phyloP scores from a whole-genome alignment of 2,329 filamentous ascomycete species.

The Penicillium sp. region DNA sequence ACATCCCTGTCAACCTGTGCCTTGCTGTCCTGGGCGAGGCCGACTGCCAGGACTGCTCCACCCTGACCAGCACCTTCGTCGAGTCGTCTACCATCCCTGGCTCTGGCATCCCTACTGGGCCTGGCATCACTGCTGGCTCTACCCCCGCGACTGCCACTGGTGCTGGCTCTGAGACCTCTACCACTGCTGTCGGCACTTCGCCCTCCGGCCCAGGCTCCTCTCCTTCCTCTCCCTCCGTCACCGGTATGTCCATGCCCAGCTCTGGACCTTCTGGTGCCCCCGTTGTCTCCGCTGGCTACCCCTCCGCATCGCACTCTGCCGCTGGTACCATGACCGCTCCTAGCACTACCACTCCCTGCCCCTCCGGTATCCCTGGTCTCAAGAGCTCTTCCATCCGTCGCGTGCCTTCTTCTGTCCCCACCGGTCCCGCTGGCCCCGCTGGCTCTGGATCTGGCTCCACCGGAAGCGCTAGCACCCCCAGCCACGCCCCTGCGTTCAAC shows the following conservation, averaged over 20 bases:
- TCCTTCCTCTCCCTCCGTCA: background rate
- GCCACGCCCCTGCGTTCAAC: slow-evolving; percentile 25
- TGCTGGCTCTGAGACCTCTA: slow-evolving; percentile 11
- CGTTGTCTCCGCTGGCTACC: slow-evolving; percentile 1
- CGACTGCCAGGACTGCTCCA: slow-evolving; percentile 26
- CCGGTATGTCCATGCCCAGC: background rate
- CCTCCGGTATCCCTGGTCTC: slow-evolving; percentile 10
- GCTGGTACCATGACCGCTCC: slow-evolving; percentile 9
- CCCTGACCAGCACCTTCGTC: slow-evolving; percentile 10
- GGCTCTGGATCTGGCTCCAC: background rate
- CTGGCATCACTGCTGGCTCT: slow-evolving; percentile 8
- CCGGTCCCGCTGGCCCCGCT: slow-evolving; percentile 3
- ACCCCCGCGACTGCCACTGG: slow-evolving; percentile 5
- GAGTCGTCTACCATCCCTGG: background rate
- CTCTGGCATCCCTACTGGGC: background rate
- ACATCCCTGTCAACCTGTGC: slow-evolving; percentile 31
- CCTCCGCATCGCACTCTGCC: background rate
- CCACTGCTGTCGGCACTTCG: background rate
- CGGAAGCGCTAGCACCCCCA: slow-evolving; percentile 7
- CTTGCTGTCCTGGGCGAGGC: slow-evolving; percentile 32
- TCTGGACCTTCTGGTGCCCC: slow-evolving; percentile 12
- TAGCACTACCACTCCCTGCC: slow-evolving; percentile 15
- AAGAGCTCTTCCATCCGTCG: slow-evolving; percentile 15
- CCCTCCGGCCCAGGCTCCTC: slow-evolving; percentile 3
- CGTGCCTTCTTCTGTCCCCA: slow-evolving; percentile 8